Percentiles rank a stretch among this genome's conserved stretches.
These are phyloP conservation scores for Cicer chorassanicum DNA, from an alignment of 306 rosid genomes.

Conservation along the genomic window DNA sequence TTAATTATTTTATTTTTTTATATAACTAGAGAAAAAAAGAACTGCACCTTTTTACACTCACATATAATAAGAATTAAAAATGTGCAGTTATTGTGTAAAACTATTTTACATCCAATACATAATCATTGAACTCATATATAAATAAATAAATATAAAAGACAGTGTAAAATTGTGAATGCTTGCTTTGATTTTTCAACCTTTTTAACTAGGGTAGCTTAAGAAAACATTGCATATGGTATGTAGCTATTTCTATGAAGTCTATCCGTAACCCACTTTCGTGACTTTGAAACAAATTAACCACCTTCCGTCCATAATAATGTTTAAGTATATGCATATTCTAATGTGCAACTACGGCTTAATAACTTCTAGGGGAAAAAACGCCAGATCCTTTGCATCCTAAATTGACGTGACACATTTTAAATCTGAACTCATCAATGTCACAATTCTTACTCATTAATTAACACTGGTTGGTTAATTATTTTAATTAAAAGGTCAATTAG, in stretches of 20 bases:
- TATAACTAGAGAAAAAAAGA: too few relatives aligned
- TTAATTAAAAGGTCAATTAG: slow-evolving; percentile 1
- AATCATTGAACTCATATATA: too few relatives aligned
- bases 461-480: background rate
- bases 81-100: too few relatives aligned
- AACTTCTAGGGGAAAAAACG: background rate
- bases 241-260: background rate
- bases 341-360: background rate
- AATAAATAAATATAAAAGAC: background rate
- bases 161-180: slow-evolving; percentile 26
- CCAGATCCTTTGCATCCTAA: slow-evolving; percentile 31
- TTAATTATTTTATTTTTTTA: too few relatives aligned
- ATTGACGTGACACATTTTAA: slow-evolving; percentile 33
- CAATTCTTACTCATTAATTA: slow-evolving; percentile 29
- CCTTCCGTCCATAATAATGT: background rate
- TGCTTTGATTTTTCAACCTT: slow-evolving; percentile 36
- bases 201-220: slow-evolving; percentile 29
- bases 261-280: slow-evolving; percentile 40
- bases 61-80: too few relatives aligned
- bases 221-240: slow-evolving; percentile 15
- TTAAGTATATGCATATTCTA: background rate
- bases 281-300: slow-evolving; percentile 53
- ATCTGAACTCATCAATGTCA: slow-evolving; percentile 15
- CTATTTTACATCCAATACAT: too few relatives aligned
- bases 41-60: too few relatives aligned